A percentile compares a stretch with the other conserved stretches of the same genome.
Evolutionary conservation across 2,329 filamentous ascomycete genomes (phyloP).

Genomic region (Botrytis aclada): DNA sequence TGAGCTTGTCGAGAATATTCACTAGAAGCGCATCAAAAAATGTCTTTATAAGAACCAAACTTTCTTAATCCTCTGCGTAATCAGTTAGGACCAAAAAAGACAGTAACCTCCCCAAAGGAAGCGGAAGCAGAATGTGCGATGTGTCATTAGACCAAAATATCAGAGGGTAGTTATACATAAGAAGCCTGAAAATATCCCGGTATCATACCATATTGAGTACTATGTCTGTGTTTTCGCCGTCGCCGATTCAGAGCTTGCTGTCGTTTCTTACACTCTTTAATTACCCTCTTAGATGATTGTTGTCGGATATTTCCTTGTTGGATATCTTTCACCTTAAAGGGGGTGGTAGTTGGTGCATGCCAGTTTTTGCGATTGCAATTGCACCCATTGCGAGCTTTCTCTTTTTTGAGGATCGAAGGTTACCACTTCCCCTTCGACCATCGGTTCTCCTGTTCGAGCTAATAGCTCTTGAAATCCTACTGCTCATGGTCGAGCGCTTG

Average conservation of each 20-base stretch:
- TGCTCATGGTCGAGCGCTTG: not conserved
- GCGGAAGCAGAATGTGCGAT: not conserved
- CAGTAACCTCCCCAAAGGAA: no score
- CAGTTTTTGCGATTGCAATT: not conserved
- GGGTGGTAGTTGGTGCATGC: accelerated
- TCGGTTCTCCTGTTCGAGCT: accelerated
- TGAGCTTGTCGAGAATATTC: not conserved
- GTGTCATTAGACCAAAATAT: not conserved
- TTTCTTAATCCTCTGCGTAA: not conserved
- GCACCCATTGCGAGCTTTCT: accelerated
- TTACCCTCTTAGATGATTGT: accelerated
- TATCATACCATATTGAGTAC: not conserved
- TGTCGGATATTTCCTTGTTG: not conserved
- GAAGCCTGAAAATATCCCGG: accelerated
- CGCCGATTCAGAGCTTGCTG: not conserved
- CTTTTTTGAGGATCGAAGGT: accelerated
- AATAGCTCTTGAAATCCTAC: accelerated
- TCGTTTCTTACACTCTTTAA: accelerated
- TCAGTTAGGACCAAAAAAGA: accelerated
- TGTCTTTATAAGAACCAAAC: not conserved
- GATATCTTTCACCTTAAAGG: accelerated
- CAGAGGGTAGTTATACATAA: accelerated
- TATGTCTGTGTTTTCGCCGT: not conserved
- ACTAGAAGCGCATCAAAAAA: no score
- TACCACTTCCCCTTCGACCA: not conserved